Evolutionary conservation across 345 rosid species (phyloP).

Genomic region (Clarkia xantiana): DNA sequence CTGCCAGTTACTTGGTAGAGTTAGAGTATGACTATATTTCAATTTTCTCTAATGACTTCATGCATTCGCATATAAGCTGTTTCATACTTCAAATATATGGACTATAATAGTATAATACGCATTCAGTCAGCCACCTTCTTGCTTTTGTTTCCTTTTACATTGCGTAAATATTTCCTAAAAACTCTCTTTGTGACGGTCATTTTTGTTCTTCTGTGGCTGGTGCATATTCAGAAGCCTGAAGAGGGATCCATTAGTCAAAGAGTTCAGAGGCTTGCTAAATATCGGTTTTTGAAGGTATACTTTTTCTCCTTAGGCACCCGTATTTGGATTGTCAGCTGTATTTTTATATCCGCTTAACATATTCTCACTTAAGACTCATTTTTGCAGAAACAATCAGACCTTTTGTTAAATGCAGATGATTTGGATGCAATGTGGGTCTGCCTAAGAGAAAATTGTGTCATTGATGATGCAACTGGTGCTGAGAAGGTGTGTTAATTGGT

Average conservation of each 20-base stretch:
- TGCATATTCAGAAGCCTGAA: constrained; percentile 73
- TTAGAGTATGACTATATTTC: too few relatives aligned
- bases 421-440: constrained; percentile 99
- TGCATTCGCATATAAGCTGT: too few relatives aligned
- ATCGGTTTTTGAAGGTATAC: constrained; percentile 73
- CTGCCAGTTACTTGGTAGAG: too few relatives aligned
- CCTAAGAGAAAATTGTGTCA: constrained; percentile 95
- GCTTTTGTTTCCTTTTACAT: too few relatives aligned
- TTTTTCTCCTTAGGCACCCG: not conserved
- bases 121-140: too few relatives aligned
- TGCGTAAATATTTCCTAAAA: too few relatives aligned
- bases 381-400: constrained; percentile 95
- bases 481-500: constrained; percentile 49
- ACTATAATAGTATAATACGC: too few relatives aligned
- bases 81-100: too few relatives aligned
- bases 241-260: constrained; percentile 91
- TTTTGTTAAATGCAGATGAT: constrained; percentile 87
- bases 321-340: not conserved
- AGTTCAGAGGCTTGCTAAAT: constrained; percentile 90
- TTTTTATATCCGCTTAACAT: not conserved
- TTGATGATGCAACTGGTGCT: constrained; percentile 98
- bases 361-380: constrained; percentile 11
- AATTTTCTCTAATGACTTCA: too few relatives aligned
- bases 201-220: not conserved
- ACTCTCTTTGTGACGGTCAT: too few relatives aligned